Evolutionary conservation across 345 rosid species (phyloP).

Genomic region (Citrus trifoliata): DNA sequence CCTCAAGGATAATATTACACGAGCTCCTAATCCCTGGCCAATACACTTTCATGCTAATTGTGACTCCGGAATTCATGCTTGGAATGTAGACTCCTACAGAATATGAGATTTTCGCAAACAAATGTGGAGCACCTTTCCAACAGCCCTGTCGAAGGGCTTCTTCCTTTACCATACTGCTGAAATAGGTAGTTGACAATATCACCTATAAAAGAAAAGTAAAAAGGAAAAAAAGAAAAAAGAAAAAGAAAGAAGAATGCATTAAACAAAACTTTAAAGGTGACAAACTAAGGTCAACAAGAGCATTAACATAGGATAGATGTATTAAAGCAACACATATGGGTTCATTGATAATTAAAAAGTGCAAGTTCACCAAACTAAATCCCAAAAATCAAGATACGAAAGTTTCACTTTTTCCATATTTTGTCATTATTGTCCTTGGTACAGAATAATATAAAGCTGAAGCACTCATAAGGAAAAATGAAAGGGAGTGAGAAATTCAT

Average conservation of each 20-base stretch:
- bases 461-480: background rate
- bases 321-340: background rate
- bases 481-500: background rate
- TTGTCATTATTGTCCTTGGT: background rate
- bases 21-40: background rate
- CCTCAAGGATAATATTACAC: background rate
- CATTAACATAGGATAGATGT: background rate
- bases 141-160: slow-evolving; percentile 58
- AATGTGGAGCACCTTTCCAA: slow-evolving; percentile 55
- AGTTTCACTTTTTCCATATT: background rate
- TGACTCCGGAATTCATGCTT: background rate
- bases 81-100: background rate
- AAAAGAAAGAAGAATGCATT: background rate
- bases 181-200: slow-evolving; percentile 77
- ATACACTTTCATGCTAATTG: background rate
- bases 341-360: background rate
- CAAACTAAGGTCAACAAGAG: background rate
- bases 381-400: background rate
- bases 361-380: background rate
- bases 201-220: slow-evolving; percentile 31
- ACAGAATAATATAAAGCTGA: background rate
- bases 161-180: slow-evolving; percentile 67
- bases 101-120: background rate
- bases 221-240: background rate
- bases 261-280: background rate